A percentile compares a stretch with the other conserved stretches of the same genome.
Evolutionary conservation across 164 flowering plant genomes (phyloP).

Genomic region (grape (Vitis vinifera)): ASM3070453v1 NC_081809.1:4329501-4330000

Average conservation of each 20-base stretch:
- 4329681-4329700: constrained; percentile 45
- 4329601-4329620: constrained; percentile 43
- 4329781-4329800: constrained; percentile 43
- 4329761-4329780: constrained; percentile 50
- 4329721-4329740: constrained; percentile 36
- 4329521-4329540: constrained; percentile 34
- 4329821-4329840: constrained; percentile 33
- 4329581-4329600: constrained; percentile 39
- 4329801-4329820: constrained; percentile 53
- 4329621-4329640: constrained; percentile 36
- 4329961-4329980: constrained; percentile 52
- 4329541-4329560: constrained; percentile 45
- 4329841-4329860: constrained; percentile 50
- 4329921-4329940: constrained; percentile 42
- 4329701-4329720: constrained; percentile 37
- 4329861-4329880: constrained; percentile 50
- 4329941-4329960: constrained; percentile 34
- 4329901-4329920: constrained; percentile 61
- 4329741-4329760: constrained; percentile 46
- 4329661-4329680: constrained; percentile 39
- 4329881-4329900: constrained; percentile 32
- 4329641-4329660: constrained; percentile 43
- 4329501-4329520: constrained; percentile 52
- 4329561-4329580: constrained; percentile 26
- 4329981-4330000: constrained; percentile 61